A percentile compares a stretch with the other conserved stretches of the same genome.
phyloP scores from a whole-genome alignment of 2,329 filamentous ascomycete species.

The Rhytidhysteron rufulum region DNA sequence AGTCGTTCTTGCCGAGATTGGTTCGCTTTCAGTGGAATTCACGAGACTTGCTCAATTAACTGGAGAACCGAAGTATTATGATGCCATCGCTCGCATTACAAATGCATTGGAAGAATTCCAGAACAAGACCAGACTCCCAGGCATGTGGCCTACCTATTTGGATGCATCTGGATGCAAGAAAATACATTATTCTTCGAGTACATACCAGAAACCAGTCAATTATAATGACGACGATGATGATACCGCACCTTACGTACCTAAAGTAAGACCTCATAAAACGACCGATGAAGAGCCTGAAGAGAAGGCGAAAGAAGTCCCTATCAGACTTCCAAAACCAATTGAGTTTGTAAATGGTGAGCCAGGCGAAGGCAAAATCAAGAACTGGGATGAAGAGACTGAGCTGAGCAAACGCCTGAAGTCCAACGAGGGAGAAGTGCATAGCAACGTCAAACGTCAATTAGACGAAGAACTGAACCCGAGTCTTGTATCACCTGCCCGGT shows the following conservation, averaged over 20 bases:
- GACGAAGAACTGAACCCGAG: no score
- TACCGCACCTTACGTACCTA: no score
- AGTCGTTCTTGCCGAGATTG: slow-evolving; percentile 46
- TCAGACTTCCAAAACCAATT: slow-evolving; percentile 26
- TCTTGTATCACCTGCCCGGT: no score
- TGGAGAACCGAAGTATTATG: slow-evolving; percentile 45
- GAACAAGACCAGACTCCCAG: slow-evolving; percentile 42
- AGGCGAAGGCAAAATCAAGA: slow-evolving; percentile 16
- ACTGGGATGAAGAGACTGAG: slow-evolving; percentile 15
- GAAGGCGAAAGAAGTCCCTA: slow-evolving; percentile 30
- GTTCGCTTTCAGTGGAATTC: slow-evolving; percentile 47
- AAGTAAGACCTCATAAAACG: neutral
- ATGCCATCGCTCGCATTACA: slow-evolving; percentile 45
- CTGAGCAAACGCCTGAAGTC: neutral
- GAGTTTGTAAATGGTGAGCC: slow-evolving; percentile 13
- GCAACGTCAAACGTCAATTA: no score
- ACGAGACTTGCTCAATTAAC: slow-evolving; percentile 46
- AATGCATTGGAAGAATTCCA: slow-evolving; percentile 42
- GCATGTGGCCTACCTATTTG: slow-evolving; percentile 47
- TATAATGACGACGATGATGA: no score
- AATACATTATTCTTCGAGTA: slow-evolving; percentile 10
- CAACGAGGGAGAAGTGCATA: no score
- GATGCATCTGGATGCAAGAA: slow-evolving; percentile 39
- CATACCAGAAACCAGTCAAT: slow-evolving; percentile 19
- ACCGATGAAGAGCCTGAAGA: neutral